Evolutionary conservation across 2,329 filamentous ascomycete species (phyloP).

Genomic region (Penicillium sp.): DNA sequence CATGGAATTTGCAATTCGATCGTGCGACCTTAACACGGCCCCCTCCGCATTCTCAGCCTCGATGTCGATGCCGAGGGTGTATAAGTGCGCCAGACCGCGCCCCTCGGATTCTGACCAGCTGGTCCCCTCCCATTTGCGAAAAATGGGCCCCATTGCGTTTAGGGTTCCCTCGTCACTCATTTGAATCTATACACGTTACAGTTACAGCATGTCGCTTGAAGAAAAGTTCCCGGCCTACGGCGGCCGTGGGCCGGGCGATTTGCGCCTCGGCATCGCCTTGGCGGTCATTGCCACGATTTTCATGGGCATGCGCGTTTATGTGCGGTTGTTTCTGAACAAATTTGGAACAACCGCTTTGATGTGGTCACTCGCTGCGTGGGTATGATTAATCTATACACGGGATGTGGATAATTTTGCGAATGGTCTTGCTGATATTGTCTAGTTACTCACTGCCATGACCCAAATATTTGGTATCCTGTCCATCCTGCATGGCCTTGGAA

Average conservation of each 20-base stretch:
- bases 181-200: slow-evolving; percentile 4
- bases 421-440: not conserved
- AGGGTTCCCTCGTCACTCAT: slow-evolving; percentile 15
- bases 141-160: slow-evolving; percentile 8
- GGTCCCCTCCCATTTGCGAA: not conserved
- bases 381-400: not conserved
- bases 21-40: not conserved
- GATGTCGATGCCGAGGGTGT: not conserved
- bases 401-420: no score
- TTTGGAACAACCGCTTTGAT: slow-evolving; percentile 23
- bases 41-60: slow-evolving; percentile 3
- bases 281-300: slow-evolving; percentile 21
- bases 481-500: slow-evolving; percentile 23
- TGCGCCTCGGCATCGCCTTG: slow-evolving; percentile 19
- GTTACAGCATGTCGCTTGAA: slow-evolving; percentile 16
- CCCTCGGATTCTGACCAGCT: not conserved
- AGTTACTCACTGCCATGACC: slow-evolving; percentile 22
- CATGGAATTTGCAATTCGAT: slow-evolving; percentile 7
- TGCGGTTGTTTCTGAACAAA: slow-evolving; percentile 23
- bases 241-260: slow-evolving; percentile 19
- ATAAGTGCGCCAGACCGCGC: slow-evolving; percentile 4
- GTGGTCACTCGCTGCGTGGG: slow-evolving; percentile 23
- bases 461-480: slow-evolving; percentile 22
- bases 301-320: slow-evolving; percentile 22
- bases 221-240: slow-evolving; percentile 24